phyloP scores from a whole-genome alignment of 148 eudicot species.

The Rhododendron mucronatum region DNA sequence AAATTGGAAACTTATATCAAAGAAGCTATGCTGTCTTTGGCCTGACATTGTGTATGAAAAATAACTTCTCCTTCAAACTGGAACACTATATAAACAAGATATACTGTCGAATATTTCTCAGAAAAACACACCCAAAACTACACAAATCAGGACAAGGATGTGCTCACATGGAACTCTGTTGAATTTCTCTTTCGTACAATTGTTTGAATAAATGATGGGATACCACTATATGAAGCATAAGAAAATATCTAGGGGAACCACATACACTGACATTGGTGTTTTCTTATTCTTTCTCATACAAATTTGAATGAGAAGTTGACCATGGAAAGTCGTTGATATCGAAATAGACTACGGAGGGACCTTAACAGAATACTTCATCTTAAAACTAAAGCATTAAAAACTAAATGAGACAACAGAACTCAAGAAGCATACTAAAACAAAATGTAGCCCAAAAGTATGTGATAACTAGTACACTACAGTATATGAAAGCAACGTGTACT shows the following conservation, averaged over 20 bases:
- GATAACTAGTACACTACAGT: conserved; percentile 35
- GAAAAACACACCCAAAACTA: no score
- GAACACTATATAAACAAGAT: not conserved
- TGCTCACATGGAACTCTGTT: no score
- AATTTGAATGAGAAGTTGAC: not conserved
- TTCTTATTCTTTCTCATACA: not conserved
- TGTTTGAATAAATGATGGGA: not conserved
- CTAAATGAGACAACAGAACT: not conserved
- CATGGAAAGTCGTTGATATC: not conserved
- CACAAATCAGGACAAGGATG: no score
- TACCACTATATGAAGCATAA: not conserved
- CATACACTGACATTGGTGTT: not conserved
- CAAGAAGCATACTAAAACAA: not conserved
- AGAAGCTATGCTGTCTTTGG: not conserved
- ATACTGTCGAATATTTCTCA: not conserved
- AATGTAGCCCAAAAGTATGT: not conserved
- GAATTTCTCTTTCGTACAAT: no score
- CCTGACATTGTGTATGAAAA: not conserved
- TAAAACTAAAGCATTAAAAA: not conserved
- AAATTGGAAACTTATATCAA: not conserved
- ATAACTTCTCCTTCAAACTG: not conserved
- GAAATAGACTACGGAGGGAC: not conserved
- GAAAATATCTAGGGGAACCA: not conserved
- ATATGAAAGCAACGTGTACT: conserved; percentile 33
- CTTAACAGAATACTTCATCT: not conserved